Conservation (phyloP, 352 stramenopile genomes). For the Phytophthora boehmeriae region DNA sequence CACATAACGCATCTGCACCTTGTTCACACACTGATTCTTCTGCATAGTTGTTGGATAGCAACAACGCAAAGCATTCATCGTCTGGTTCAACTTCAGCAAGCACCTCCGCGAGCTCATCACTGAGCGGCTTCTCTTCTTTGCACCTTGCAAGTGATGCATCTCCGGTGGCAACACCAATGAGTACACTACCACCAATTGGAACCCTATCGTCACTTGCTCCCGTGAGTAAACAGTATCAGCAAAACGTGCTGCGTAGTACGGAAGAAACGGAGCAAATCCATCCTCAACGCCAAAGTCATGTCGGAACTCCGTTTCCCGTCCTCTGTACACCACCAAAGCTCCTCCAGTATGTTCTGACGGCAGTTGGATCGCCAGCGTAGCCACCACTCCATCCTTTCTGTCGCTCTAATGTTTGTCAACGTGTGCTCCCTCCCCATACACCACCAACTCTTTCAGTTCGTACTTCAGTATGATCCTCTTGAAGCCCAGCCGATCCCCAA, state of each 20-base stretch:
- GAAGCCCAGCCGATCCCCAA: conserved; percentile 11
- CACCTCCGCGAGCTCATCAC: conserved; percentile 9
- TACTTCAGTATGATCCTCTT: conserved; percentile 12
- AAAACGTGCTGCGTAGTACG: conserved; percentile 19
- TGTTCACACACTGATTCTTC: conserved; percentile 3
- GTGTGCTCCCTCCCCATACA: conserved; percentile 43
- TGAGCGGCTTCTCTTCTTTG: conserved; percentile 3
- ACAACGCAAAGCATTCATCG: conserved; percentile 12
- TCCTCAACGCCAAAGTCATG: conserved; percentile 25
- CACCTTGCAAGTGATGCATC: conserved; percentile 9
- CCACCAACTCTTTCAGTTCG: conserved; percentile 42
- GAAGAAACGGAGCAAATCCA: not conserved
- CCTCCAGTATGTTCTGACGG: conserved; percentile 25
- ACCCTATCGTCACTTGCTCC: conserved; percentile 14
- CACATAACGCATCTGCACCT: conserved; percentile 14
- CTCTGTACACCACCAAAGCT: conserved; percentile 14
- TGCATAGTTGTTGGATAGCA: conserved; percentile 25
- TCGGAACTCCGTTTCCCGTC: conserved; percentile 9
- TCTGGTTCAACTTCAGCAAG: conserved; percentile 2
- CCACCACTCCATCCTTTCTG: conserved; percentile 54
- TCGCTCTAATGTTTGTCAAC: conserved; percentile 38
- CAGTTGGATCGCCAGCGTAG: conserved; percentile 44
- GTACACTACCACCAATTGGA: conserved; percentile 23
- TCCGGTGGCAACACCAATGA: conserved; percentile 15
- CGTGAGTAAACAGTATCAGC: conserved; percentile 8